Base-by-base conservation (phyloP, 2,329 filamentous ascomycete species). In the Colletotrichum sp. region DNA sequence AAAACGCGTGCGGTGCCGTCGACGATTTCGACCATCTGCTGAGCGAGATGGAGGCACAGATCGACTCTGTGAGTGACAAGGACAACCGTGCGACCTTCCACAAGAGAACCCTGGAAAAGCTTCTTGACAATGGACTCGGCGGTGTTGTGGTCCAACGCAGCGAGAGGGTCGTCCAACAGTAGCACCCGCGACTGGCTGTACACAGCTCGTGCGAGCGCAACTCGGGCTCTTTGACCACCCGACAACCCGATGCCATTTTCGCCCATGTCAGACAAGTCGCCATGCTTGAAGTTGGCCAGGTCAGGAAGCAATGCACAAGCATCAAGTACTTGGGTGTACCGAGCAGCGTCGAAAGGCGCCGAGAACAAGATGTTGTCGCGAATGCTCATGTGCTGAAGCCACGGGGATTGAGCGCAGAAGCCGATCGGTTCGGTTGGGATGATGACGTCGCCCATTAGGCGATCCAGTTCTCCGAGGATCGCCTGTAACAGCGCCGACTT, bases 11-110 rank as follows among this genome's bases (percentile, higher is more conserved):
- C 92, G 66, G 83, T 85, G 2, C 94, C 93, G 44, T 93, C 87
- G 1, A 88, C 83, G 12, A 98, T 88, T 72, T 96, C 91, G 12
- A 98, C 85, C 19, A 95, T 89, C 80, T 97, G 94, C 65, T 93
- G 87, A 3, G 95, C 94, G 59, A 96, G 87, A n/a, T 90, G 88
- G 25, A 91, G 90, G 75, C 95, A 94, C 12, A 98, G 86, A 76
- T 96, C 93, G n/a, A 96, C 93, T 48, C 93, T 89, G 81, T 96
- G 94, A 0, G 95, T 96, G 64, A 96, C 94, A 57, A 96, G 91
- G n/a, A 97, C 90, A 0, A 95, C 93, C 0, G 94, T 94, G 8
- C 94, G 90, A 8, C 87, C 89, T 71, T 91, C 90, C 12, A 90
- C 86, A 0, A 94, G 90, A 0, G 93, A 87, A 0, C 90, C 90